phyloP scores from a whole-genome alignment of 306 rosid genomes.

The Casuarina cunninghamiana region DNA sequence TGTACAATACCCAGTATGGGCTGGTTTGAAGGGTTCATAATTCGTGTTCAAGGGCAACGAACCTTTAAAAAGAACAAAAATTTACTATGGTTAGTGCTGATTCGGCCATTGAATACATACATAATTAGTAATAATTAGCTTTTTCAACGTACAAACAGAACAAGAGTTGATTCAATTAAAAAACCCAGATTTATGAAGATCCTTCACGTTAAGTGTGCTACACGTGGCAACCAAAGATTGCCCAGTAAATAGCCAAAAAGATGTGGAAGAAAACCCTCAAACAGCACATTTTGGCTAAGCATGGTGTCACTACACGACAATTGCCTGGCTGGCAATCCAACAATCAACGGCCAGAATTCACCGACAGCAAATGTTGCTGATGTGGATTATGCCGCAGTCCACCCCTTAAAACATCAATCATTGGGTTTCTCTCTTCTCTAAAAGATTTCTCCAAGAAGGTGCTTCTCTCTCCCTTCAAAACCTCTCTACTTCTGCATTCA shows the following conservation, averaged over 20 bases:
- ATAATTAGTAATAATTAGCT: slow-evolving; percentile 12
- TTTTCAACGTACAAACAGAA: neutral
- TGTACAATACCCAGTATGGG: too few species aligned
- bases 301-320: slow-evolving; percentile 29
- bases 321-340: slow-evolving; percentile 72
- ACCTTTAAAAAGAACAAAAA: neutral
- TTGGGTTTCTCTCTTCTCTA: slow-evolving; percentile 47
- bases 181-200: slow-evolving; percentile 8
- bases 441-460: slow-evolving; percentile 22
- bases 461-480: slow-evolving; percentile 13
- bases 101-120: slow-evolving; percentile 18
- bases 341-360: slow-evolving; percentile 53
- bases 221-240: slow-evolving; percentile 40
- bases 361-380: slow-evolving; percentile 43
- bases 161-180: slow-evolving; percentile 17
- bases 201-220: slow-evolving; percentile 17
- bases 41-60: too few species aligned
- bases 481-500: neutral
- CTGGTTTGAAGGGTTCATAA: too few species aligned
- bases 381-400: slow-evolving; percentile 49
- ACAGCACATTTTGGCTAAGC: slow-evolving; percentile 54
- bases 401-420: slow-evolving; percentile 68
- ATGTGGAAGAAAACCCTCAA: slow-evolving; percentile 5
- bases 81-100: neutral
- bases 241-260: slow-evolving; percentile 20